A percentile compares a stretch with the other conserved stretches of the same genome.
Evolutionary conservation across 2,329 filamentous ascomycete species (phyloP).

Genomic region (Ramularia endophylla): DNA sequence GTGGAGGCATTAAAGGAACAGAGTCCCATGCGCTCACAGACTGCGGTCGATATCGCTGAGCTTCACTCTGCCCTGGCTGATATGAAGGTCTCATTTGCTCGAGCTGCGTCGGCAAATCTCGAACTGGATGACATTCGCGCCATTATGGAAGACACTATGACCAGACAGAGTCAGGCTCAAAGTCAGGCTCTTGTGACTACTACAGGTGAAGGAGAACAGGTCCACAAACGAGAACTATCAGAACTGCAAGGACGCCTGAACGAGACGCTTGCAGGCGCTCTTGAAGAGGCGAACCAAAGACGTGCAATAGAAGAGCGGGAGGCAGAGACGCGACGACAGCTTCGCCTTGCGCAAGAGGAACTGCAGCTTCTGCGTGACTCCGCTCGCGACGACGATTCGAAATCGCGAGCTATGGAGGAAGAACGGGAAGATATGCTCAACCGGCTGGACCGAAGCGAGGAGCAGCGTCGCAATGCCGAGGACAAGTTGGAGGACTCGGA

Average conservation of each 20-base stretch:
- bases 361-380: constrained; percentile 40
- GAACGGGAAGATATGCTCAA: constrained; percentile 37
- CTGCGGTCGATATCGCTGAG: constrained; percentile 30
- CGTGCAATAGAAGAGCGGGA: constrained; percentile 40
- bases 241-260: constrained; percentile 29
- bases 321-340: constrained; percentile 36
- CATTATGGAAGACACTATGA: constrained; percentile 32
- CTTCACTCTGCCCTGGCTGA: constrained; percentile 44
- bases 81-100: constrained; percentile 44
- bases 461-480: constrained; percentile 24
- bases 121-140: constrained; percentile 40
- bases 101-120: constrained; percentile 39
- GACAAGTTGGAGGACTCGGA: constrained; percentile 38
- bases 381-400: constrained; percentile 37
- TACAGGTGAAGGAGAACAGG: constrained; percentile 23
- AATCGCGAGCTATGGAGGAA: constrained; percentile 37
- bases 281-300: constrained; percentile 39
- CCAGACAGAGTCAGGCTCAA: constrained; percentile 24
- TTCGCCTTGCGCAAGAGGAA: constrained; percentile 47
- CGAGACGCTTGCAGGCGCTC: constrained; percentile 30
- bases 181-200: constrained; percentile 23
- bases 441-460: constrained; percentile 33
- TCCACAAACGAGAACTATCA: constrained; percentile 23
- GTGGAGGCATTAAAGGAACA: constrained; percentile 56
- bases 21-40: constrained; percentile 20